These are phyloP conservation scores for Hawksworthiomyces lignivorus DNA, from an alignment of 2,329 filamentous ascomycete genomes.

Conservation along the genomic window DNA sequence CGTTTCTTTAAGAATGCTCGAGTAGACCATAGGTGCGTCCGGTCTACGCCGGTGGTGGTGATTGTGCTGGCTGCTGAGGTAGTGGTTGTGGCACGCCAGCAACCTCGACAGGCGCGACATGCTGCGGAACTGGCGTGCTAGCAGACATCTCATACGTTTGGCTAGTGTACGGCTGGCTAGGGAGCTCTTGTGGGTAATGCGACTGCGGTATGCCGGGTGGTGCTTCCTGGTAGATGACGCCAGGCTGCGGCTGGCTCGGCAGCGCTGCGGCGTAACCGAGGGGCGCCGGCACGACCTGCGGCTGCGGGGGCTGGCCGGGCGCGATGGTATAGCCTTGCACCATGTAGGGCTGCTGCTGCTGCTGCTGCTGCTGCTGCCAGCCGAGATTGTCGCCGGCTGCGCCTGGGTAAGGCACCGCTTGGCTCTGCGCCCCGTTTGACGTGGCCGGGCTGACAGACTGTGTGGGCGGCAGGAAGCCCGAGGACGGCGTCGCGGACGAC, in stretches of 20 bases:
- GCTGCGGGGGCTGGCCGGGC: conserved; percentile 2
- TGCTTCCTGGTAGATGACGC: conserved; percentile 9
- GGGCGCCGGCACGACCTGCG: background rate
- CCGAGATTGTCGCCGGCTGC: background rate
- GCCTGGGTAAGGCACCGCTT: background rate
- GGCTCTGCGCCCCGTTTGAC: background rate
- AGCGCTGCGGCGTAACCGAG: conserved; percentile 2
- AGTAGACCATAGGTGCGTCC: no score
- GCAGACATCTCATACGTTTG: no score
- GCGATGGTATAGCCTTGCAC: conserved; percentile 5
- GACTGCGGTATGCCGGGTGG: background rate
- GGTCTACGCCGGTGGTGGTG: no score
- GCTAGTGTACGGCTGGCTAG: no score
- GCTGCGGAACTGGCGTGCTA: background rate
- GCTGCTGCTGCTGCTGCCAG: background rate
- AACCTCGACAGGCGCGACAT: background rate
- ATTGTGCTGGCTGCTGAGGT: no score
- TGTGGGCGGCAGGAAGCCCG: background rate
- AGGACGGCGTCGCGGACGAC: background rate
- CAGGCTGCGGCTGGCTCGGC: conserved; percentile 4
- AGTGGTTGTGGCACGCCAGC: no score
- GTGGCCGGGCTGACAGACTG: background rate
- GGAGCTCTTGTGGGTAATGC: conserved; percentile 4
- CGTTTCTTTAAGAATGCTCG: no score
- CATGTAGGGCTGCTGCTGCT: conserved; percentile 3